Evolutionary conservation across 2,329 filamentous ascomycete genomes (phyloP).

Genomic region (Colletotrichum graminicola): DNA sequence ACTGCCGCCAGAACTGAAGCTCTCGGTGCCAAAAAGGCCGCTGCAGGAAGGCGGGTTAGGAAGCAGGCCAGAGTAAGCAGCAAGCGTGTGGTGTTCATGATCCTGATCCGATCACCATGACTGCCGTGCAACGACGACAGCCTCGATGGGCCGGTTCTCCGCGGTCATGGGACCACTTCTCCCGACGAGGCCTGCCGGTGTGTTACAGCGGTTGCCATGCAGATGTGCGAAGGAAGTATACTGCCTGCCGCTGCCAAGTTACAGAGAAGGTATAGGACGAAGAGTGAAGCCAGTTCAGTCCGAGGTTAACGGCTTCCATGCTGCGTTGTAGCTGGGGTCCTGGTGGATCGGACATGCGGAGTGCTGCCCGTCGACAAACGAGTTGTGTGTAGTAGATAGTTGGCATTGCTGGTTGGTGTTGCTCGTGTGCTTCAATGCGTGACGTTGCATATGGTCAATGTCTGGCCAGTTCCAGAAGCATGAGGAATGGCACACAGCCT

Average conservation of each 20-base stretch:
- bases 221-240: neutral
- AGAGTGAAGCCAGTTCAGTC: neutral
- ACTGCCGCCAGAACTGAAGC: neutral
- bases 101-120: slow-evolving; percentile 19
- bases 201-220: slow-evolving; percentile 15
- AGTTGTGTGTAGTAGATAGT: neutral
- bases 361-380: slow-evolving; percentile 1
- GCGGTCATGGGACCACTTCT: slow-evolving; percentile 36
- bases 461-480: slow-evolving; percentile 37
- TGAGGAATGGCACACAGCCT: slow-evolving; percentile 13
- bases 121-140: slow-evolving; percentile 29
- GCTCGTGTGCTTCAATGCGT: slow-evolving; percentile 18
- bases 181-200: slow-evolving; percentile 22
- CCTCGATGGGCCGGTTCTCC: slow-evolving; percentile 17
- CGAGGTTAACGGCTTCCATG: slow-evolving; percentile 3
- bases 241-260: slow-evolving; percentile 8
- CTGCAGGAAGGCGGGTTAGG: neutral
- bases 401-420: neutral
- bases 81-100: neutral
- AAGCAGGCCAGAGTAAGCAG: neutral
- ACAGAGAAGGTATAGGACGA: slow-evolving; percentile 14
- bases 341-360: neutral
- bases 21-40: neutral
- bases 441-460: slow-evolving; percentile 19
- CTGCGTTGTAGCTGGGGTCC: slow-evolving; percentile 5